Evolutionary conservation across 1,284 basidiomycete genomes (phyloP).

Genomic region (Microbotryum intermedium): DNA sequence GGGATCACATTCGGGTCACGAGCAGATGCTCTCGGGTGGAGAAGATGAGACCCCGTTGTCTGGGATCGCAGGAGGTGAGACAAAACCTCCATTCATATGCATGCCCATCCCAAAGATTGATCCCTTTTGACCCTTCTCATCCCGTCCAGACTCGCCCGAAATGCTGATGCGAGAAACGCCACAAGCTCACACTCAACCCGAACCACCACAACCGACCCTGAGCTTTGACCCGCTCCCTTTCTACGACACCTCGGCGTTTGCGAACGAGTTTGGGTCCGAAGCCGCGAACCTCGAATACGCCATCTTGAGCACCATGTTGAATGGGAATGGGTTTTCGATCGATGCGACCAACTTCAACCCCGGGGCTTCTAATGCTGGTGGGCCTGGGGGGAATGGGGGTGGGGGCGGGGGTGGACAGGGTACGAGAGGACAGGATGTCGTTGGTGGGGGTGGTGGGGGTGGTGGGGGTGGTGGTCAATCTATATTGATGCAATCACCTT

Average conservation of each 20-base stretch:
- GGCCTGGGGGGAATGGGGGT: not conserved
- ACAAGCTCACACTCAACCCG: not conserved
- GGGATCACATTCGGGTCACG: too few relatives aligned
- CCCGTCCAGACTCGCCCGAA: not conserved
- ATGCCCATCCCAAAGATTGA: too few relatives aligned
- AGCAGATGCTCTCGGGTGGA: not conserved
- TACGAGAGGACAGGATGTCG: too few relatives aligned
- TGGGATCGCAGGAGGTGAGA: not conserved
- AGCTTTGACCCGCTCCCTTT: slow-evolving; percentile 5
- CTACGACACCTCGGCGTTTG: slow-evolving; percentile 4
- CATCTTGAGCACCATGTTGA: slow-evolving; percentile 77
- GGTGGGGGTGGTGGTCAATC: too few relatives aligned
- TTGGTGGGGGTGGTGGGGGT: too few relatives aligned
- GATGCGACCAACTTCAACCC: slow-evolving; percentile 11
- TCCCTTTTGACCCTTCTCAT: not conserved
- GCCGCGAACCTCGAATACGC: slow-evolving; percentile 85
- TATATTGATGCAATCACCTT: not conserved
- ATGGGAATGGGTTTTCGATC: slow-evolving; percentile 49
- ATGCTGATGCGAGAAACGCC: not conserved
- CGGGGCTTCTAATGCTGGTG: not conserved
- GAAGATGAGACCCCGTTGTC: not conserved
- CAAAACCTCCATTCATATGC: not conserved
- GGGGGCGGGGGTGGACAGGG: too few relatives aligned
- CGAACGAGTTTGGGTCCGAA: slow-evolving; percentile 59
- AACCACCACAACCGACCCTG: not conserved